phyloP scores from a whole-genome alignment of 2,329 filamentous ascomycete genomes.

The Phialemoniopsis sp. region DNA sequence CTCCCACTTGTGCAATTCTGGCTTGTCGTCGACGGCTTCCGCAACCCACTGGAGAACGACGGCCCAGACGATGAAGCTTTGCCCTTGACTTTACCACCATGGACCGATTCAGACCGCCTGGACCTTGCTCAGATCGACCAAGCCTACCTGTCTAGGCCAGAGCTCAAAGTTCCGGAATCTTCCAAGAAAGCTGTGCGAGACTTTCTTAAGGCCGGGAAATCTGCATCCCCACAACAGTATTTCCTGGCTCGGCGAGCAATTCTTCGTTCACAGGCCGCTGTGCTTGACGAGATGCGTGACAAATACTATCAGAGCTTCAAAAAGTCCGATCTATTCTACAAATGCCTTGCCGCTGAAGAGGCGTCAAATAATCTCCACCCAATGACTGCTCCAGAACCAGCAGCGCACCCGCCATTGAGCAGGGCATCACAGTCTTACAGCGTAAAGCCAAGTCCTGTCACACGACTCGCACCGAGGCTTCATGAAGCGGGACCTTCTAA shows the following conservation, averaged over 20 bases:
- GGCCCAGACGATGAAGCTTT: slow-evolving; percentile 66
- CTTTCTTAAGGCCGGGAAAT: slow-evolving; percentile 75
- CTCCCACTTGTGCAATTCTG: slow-evolving; percentile 96
- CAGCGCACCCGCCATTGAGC: slow-evolving; percentile 15
- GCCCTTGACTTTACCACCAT: slow-evolving; percentile 59
- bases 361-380: slow-evolving; percentile 32
- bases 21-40: slow-evolving; percentile 95
- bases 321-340: slow-evolving; percentile 91
- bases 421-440: slow-evolving; percentile 32
- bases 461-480: slow-evolving; percentile 33
- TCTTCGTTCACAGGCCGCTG: slow-evolving; percentile 74
- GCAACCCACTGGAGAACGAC: slow-evolving; percentile 83
- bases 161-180: slow-evolving; percentile 71
- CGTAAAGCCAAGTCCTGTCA: slow-evolving; percentile 37
- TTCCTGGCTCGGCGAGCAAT: slow-evolving; percentile 77
- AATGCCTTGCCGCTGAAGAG: slow-evolving; percentile 88
- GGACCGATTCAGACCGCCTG: slow-evolving; percentile 78
- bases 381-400: slow-evolving; percentile 1
- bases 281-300: slow-evolving; percentile 79
- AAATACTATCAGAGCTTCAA: slow-evolving; percentile 83
- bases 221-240: slow-evolving; percentile 77
- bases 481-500: slow-evolving; percentile 18
- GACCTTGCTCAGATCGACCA: slow-evolving; percentile 92
- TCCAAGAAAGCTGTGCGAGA: slow-evolving; percentile 66
- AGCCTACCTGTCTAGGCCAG: slow-evolving; percentile 77